Base-by-base conservation (phyloP, 2,329 filamentous ascomycete species). In the Sphaerulina vaccinii region DNA sequence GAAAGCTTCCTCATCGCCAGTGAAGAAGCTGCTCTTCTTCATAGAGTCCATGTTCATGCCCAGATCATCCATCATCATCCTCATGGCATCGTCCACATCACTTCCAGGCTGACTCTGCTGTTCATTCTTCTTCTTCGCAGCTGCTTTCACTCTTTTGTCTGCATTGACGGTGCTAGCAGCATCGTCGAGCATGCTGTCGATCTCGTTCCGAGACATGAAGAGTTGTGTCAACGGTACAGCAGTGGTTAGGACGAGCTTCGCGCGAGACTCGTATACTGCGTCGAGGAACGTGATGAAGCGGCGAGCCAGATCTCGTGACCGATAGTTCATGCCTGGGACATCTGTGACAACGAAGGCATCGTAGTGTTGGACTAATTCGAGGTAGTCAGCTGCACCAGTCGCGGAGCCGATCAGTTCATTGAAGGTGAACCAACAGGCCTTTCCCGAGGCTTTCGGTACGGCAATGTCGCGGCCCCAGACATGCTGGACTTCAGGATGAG, bases 221-320 rank as follows among this genome's bases (percentile, higher is more conserved):
- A 97, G 82, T 67, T 95, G 85, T 6, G 83, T 83, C 2, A 99
- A 76, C 0, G 92, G 90, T 42, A 91, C 88, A 35, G 85, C 90
- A 2, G 88, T 91, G 0, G 93, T 99, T 50, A 99, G 81, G 13
- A 97, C 92, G 6, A 99, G 81, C 73, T 96, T 97, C n/a, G 90
- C 91, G 70, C 92, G 82, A 22, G 80, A 79, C 71, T 99, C 93
- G 67, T 99, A 99, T 3, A 96, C 86, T 5, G 93, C 92, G 68
- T 99, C 93, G 59, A 99, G 89, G 63, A 99, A 96, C 0, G 92
- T 99, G 69, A 99, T 99, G 71, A 99, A 96, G 4, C 93, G 81
- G 10, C 93, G 78, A 0, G 93, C 93, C 33, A 96, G 79, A 72
- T 99, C 93, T 16, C 93, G 83, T 65, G 90, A 84, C 49, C 83